Base-by-base conservation (phyloP, 1,139 yeast species). In the Taiozyma onychis region DNA sequence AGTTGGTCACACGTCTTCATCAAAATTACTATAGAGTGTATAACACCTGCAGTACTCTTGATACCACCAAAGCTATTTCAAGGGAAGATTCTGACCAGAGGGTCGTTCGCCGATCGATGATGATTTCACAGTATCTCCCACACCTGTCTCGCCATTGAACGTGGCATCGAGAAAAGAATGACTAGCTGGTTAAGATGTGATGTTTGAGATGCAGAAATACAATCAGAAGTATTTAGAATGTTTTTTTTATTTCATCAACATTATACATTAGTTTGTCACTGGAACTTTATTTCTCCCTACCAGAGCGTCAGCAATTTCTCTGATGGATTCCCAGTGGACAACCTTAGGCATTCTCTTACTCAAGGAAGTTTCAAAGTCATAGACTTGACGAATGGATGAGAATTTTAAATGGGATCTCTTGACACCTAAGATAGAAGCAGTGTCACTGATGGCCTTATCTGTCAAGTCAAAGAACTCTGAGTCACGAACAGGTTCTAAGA, bases 341-440 rank as follows among this genome's bases (percentile, higher is more conserved):
- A 76, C 75, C 75, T 88, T 90, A 57, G 98, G 97, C 81, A 93
- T 85, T 74, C 99, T 85, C 67, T 74, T 81, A 28, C 72, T 75
- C 48, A 86, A 69, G 59, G 87, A 89, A 21, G 99, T 89, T 68
- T 93, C 98, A 62, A 75, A 83, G 65, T 89, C 95, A 71, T 86
- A 90, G 59, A 93, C 76, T 55, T 78, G 80, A 64, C 87, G 77
- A 52, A 93, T 78, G 6, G 93, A 76, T 11, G 88, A 77, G 72
- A 88, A 89, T 55, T 70, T 80, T 63, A 91, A 75, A 64, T 86
- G 88, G 11, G 96, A 83, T 41, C 88, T 81, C 65, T 83, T 81
- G 55, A 91, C 79, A 59, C 99, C 98, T 59, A 93, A 73, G 18
- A 93, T 97, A 27, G 88, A 81, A 24, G 97, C 97, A 39, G 96